phyloP scores from a whole-genome alignment of 2,329 filamentous ascomycete species.

The Colletotrichum sp. region DNA sequence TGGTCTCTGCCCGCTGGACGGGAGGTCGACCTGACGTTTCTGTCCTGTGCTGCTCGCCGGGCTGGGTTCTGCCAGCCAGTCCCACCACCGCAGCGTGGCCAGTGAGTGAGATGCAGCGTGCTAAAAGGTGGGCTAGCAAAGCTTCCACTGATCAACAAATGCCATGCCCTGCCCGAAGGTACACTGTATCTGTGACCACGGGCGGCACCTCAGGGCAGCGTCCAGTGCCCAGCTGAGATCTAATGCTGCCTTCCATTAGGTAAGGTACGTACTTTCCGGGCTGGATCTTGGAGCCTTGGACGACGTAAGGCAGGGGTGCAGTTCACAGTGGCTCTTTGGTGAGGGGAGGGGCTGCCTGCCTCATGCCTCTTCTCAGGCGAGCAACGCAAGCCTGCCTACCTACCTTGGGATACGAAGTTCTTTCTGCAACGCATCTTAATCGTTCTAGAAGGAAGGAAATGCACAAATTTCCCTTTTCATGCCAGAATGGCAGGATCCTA shows the following conservation, averaged over 20 bases:
- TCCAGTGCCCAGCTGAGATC: not conserved
- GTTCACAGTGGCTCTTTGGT: not conserved
- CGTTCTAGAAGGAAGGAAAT: not conserved
- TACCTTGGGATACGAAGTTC: not conserved
- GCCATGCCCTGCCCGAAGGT: not conserved
- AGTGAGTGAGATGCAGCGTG: not conserved
- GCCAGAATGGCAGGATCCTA: not conserved
- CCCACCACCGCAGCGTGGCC: not conserved
- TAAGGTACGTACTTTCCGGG: conserved; percentile 5
- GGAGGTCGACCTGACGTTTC: not conserved
- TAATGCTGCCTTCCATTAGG: not conserved
- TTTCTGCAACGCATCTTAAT: not conserved
- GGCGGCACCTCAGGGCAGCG: not conserved
- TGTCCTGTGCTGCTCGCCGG: not conserved
- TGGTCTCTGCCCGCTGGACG: not conserved
- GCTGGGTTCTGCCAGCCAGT: not conserved
- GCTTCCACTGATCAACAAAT: conserved; percentile 1
- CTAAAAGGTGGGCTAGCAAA: conserved; percentile 2
- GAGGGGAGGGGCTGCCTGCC: conserved; percentile 8
- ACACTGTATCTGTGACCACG: conserved; percentile 12
- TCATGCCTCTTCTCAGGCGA: not conserved
- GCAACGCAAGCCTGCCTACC: not conserved
- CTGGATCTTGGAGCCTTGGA: not conserved
- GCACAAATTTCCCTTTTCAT: not conserved
- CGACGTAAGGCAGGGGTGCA: conserved; percentile 15